These are phyloP conservation scores for Schoenoplectus triqueter DNA, from an alignment of 202 grass and related monocot genomes.

Conservation along the genomic window DNA sequence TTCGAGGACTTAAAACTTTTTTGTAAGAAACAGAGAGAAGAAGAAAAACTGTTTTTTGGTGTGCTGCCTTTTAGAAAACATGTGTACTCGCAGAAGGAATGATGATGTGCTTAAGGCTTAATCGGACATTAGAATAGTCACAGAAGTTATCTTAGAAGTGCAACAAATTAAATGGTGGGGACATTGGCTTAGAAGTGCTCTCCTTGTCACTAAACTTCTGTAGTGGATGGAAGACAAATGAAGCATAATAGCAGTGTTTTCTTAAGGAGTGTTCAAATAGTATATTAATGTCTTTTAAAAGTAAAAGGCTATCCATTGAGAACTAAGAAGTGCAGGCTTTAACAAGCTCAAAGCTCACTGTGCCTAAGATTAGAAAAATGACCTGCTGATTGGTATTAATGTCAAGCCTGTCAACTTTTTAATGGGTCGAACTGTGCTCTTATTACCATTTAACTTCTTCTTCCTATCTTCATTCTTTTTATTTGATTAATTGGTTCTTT, in stretches of 20 bases:
- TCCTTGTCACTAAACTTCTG: not conserved
- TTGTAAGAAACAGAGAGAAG: not conserved
- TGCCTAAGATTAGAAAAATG: conserved; percentile 9
- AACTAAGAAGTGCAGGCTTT: not conserved
- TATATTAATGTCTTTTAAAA: not conserved
- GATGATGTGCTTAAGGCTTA: not conserved
- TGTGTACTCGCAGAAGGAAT: not conserved
- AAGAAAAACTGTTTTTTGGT: not conserved
- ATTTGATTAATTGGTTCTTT: conserved; percentile 1
- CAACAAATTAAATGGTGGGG: not conserved
- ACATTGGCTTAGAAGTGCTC: not conserved
- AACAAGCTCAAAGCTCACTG: not conserved
- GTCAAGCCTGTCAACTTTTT: not conserved
- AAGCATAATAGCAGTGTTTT: not conserved
- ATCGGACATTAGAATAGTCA: conserved; percentile 7
- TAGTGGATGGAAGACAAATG: not conserved
- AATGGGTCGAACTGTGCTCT: not conserved
- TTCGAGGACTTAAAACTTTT: not conserved
- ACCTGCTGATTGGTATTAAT: not conserved
- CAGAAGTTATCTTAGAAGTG: too few species aligned
- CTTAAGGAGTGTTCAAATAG: not conserved
- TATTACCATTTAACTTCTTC: not conserved
- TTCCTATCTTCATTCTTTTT: not conserved
- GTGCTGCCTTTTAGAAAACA: not conserved
- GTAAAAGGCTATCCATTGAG: conserved; percentile 2